These are phyloP conservation scores for Stereocaulon alpinum DNA, from an alignment of 495 filamentous ascomycete species.

Conservation along the genomic window DNA sequence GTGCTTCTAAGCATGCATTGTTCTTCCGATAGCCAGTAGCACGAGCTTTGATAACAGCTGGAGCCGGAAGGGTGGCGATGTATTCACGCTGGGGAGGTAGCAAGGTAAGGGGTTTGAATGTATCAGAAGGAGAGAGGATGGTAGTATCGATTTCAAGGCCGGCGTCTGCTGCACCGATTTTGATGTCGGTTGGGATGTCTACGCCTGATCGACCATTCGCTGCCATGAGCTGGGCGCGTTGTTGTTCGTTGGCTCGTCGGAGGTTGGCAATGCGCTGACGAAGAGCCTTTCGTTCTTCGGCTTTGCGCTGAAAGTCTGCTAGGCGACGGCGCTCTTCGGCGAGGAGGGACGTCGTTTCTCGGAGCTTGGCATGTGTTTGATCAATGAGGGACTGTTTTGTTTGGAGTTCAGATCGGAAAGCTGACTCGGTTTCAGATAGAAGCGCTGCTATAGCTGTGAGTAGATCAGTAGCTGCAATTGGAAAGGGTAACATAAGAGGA, in stretches of 20 bases:
- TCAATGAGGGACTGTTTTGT: slow-evolving; percentile 77
- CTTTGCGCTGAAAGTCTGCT: slow-evolving; percentile 51
- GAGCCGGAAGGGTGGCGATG: slow-evolving; percentile 25
- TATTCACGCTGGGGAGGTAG: slow-evolving; percentile 19
- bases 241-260: slow-evolving; percentile 40
- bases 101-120: slow-evolving; percentile 19
- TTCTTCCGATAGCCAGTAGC: slow-evolving; percentile 39
- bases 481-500: neutral
- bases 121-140: slow-evolving; percentile 21
- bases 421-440: slow-evolving; percentile 58
- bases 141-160: slow-evolving; percentile 38
- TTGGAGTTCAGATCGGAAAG: slow-evolving; percentile 64
- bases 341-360: slow-evolving; percentile 66
- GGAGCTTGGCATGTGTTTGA: slow-evolving; percentile 61
- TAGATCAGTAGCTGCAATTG: neutral
- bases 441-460: slow-evolving; percentile 49
- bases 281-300: slow-evolving; percentile 47
- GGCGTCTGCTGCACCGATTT: slow-evolving; percentile 45
- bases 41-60: slow-evolving; percentile 27
- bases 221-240: slow-evolving; percentile 29
- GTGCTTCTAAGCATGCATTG: slow-evolving; percentile 32
- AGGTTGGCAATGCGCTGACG: slow-evolving; percentile 54
- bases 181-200: slow-evolving; percentile 26
- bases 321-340: slow-evolving; percentile 62
- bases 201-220: slow-evolving; percentile 22